phyloP scores from a whole-genome alignment of 2,329 filamentous ascomycete species.

The Trichoderma hamatum region DNA sequence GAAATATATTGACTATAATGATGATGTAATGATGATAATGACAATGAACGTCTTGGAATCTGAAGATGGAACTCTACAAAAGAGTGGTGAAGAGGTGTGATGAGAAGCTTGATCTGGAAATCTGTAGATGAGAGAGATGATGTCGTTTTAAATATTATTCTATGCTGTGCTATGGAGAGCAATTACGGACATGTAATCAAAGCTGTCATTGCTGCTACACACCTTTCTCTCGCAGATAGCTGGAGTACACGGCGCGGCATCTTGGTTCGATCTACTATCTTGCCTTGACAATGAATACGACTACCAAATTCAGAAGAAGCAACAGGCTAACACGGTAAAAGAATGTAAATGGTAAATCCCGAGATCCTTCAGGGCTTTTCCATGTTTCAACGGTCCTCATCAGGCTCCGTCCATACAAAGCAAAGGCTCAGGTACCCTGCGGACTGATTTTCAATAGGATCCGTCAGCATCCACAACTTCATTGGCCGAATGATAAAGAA shows the following conservation, averaged over 20 bases:
- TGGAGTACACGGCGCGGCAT: neutral
- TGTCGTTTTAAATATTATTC: constrained; percentile 7
- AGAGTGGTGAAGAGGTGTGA: neutral
- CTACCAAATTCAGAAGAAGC: neutral
- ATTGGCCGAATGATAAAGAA: neutral
- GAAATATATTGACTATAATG: neutral
- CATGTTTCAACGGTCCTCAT: neutral
- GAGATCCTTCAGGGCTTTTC: neutral
- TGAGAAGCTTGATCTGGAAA: neutral
- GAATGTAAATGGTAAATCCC: neutral
- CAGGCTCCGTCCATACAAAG: neutral
- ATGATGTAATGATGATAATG: neutral
- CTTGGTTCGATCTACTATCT: neutral
- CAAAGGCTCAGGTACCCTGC: neutral
- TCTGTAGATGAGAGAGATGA: neutral
- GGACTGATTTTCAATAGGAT: neutral
- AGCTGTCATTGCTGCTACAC: neutral
- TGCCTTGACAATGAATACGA: neutral
- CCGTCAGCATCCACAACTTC: neutral
- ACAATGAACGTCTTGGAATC: neutral
- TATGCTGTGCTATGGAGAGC: neutral
- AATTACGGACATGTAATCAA: neutral
- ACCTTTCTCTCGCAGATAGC: neutral
- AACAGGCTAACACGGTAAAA: neutral
- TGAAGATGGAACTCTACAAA: neutral